phyloP scores from a whole-genome alignment of 1,284 basidiomycete species.

The Porodaedalea pini region DNA sequence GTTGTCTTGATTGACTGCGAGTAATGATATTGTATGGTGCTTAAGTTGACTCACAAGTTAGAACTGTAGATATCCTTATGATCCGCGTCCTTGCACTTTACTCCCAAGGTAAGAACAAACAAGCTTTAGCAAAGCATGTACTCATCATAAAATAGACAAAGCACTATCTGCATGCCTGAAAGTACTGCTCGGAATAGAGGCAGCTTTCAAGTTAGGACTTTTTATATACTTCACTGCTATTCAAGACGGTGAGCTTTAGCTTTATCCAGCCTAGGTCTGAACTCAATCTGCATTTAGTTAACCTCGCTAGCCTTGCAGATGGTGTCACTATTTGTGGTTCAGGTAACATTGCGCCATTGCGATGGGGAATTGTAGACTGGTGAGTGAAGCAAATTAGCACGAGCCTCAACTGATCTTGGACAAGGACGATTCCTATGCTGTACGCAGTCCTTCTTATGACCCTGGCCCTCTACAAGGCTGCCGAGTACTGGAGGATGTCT shows the following conservation, averaged over 20 bases:
- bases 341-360: neutral
- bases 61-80: neutral
- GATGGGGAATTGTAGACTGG: neutral
- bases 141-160: neutral
- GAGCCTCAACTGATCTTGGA: neutral
- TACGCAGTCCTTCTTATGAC: neutral
- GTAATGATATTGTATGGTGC: neutral
- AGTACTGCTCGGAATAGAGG: neutral
- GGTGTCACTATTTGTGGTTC: neutral
- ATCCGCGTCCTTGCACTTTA: neutral
- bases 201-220: neutral
- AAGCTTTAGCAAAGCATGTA: neutral
- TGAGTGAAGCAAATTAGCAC: neutral
- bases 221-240: neutral
- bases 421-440: neutral
- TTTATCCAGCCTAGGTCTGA: neutral
- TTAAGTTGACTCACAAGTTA: neutral
- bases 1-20: slow-evolving; percentile 4
- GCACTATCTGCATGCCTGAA: neutral
- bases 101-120: neutral
- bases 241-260: neutral
- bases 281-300: neutral
- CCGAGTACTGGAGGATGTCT: neutral
- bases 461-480: neutral
- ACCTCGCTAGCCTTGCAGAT: neutral